phyloP scores from a whole-genome alignment of 176 grass and related monocot genomes.

The Triticum timopheevii region DNA sequence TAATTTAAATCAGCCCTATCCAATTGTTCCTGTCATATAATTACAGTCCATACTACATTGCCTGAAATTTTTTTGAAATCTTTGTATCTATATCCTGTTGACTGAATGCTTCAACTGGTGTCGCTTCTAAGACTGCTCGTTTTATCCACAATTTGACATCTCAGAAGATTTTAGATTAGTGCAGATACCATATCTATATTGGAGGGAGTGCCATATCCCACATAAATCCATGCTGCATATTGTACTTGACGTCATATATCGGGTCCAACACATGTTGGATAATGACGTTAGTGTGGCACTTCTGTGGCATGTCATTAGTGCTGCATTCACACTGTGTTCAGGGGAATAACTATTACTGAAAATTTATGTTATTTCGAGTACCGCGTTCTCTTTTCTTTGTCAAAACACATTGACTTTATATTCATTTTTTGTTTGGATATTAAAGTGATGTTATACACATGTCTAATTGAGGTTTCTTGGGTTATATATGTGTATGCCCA shows the following conservation, averaged over 20 bases:
- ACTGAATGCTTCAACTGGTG: background rate
- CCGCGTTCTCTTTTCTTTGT: background rate
- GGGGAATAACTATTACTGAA: background rate
- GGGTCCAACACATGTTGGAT: background rate
- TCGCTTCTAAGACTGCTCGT: background rate
- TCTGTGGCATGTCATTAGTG: background rate
- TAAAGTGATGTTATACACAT: background rate
- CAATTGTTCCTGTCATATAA: background rate
- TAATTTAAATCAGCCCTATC: background rate
- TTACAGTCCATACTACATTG: background rate
- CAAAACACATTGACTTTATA: background rate
- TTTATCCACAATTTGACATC: constrained; percentile 12
- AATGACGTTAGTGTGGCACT: background rate
- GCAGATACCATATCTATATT: constrained; percentile 1
- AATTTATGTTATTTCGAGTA: background rate
- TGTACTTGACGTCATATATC: background rate
- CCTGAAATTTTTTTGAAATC: background rate
- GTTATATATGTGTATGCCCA: background rate
- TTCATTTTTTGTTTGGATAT: constrained; percentile 10
- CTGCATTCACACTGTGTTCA: background rate
- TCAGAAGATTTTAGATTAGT: constrained; percentile 15
- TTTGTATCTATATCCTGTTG: background rate
- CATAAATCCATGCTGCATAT: background rate
- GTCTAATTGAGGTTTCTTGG: background rate
- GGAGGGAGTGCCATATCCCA: constrained; percentile 6